These are phyloP conservation scores for Penicillium hesseltinei DNA, from an alignment of 2,329 filamentous ascomycete genomes.

Conservation along the genomic window DNA sequence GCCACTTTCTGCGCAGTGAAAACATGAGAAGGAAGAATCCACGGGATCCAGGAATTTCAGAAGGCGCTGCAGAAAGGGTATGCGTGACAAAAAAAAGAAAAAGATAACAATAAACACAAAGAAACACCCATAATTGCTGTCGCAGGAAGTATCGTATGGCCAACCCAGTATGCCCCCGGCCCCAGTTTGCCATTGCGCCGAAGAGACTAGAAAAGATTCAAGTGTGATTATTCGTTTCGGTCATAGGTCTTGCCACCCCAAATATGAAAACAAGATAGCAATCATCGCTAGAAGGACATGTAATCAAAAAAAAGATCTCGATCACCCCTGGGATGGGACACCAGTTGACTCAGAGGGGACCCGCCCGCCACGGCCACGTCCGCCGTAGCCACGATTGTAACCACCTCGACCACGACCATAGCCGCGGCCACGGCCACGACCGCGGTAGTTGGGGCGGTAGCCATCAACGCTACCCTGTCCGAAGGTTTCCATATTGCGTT, in stretches of 20 bases:
- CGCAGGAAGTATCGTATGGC: constrained; percentile 24
- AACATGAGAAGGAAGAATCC: constrained; percentile 12
- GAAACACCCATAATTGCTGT: constrained; percentile 23
- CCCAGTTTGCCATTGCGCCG: constrained; percentile 28
- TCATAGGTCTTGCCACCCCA: constrained; percentile 27
- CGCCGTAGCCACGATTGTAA: constrained; percentile 44
- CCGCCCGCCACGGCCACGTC: constrained; percentile 41
- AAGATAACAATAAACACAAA: constrained; percentile 15
- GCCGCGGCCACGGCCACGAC: constrained; percentile 55
- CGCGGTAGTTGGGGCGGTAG: constrained; percentile 74
- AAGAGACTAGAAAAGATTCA: constrained; percentile 21
- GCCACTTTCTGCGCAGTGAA: constrained; percentile 6
- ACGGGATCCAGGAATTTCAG: constrained; percentile 17
- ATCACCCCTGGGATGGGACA: constrained; percentile 36
- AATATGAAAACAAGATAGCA: constrained; percentile 19
- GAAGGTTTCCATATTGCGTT: constrained; percentile 96
- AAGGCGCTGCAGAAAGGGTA: constrained; percentile 25
- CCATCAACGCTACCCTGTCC: constrained; percentile 94
- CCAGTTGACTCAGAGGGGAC: constrained; percentile 40
- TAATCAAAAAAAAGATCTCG: constrained; percentile 10
- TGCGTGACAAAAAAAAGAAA: constrained; percentile 12
- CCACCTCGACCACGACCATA: constrained; percentile 50
- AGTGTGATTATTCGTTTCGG: constrained; percentile 25
- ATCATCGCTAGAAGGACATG: constrained; percentile 21
- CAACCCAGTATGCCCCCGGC: constrained; percentile 23